Conservation (phyloP, 73 alveolate genomes). For the Symbiodinium natans region DNA sequence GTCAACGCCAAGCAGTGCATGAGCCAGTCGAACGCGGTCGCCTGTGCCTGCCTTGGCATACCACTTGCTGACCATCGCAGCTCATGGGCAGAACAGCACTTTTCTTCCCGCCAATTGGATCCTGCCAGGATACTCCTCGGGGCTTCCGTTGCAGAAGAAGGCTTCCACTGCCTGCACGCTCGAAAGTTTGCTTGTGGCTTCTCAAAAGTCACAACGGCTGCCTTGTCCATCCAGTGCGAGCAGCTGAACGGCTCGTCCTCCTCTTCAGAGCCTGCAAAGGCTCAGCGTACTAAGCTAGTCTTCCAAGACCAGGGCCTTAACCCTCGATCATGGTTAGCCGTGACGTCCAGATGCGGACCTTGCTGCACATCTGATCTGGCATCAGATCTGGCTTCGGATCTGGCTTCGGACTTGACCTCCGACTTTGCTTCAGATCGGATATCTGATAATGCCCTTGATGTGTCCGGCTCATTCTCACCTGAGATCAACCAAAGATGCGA, state of each 20-base stretch:
- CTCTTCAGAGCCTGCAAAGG: not conserved
- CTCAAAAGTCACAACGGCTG: too few relatives aligned
- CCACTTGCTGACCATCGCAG: too few relatives aligned
- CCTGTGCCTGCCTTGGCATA: slow-evolving; percentile 56
- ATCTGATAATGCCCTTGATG: not conserved
- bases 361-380: slow-evolving; percentile 33
- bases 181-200: not conserved
- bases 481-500: too few relatives aligned
- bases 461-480: slow-evolving; percentile 44
- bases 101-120: too few relatives aligned
- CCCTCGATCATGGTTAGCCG: not conserved
- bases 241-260: slow-evolving; percentile 59
- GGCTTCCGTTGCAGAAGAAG: slow-evolving; percentile 74
- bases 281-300: too few relatives aligned
- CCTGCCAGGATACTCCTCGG: slow-evolving; percentile 41
- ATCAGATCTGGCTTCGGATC: slow-evolving; percentile 32
- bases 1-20: slow-evolving; percentile 90
- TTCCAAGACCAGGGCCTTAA: too few relatives aligned
- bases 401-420: slow-evolving; percentile 33
- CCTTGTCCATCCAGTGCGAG: slow-evolving; percentile 78
- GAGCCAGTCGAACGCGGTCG: slow-evolving; percentile 61
- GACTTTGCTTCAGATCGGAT: not conserved
- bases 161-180: slow-evolving; percentile 48
- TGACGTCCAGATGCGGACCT: not conserved
- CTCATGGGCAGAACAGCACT: too few relatives aligned